Evolutionary conservation across 2,329 filamentous ascomycete genomes (phyloP).

Genomic region (Trichoderma simmonsii): DNA sequence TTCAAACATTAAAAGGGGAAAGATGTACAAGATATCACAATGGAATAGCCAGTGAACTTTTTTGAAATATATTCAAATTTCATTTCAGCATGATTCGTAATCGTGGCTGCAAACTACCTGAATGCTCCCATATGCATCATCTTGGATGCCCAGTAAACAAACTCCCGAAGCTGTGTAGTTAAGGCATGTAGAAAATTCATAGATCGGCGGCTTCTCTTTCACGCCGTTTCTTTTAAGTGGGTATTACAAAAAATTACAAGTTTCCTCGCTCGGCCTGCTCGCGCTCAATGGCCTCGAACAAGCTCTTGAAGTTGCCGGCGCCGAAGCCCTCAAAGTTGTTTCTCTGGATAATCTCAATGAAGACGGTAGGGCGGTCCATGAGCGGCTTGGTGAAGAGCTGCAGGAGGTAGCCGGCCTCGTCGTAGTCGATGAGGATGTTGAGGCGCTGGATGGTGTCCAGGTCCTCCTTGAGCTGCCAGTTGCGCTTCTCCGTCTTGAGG

Average conservation of each 20-base stretch:
- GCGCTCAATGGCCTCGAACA: constrained; percentile 93
- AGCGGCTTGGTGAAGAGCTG: constrained; percentile 81
- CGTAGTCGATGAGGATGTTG: constrained; percentile 92
- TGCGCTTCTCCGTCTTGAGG: constrained; percentile 60
- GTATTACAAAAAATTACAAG: constrained; percentile 46
- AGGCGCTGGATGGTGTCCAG: constrained; percentile 72
- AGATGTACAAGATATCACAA: neutral
- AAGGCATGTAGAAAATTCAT: neutral
- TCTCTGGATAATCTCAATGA: constrained; percentile 93
- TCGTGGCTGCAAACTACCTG: neutral
- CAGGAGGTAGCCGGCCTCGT: constrained; percentile 81
- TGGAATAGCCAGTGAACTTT: neutral
- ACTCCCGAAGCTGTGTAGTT: neutral
- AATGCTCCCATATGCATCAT: constrained; percentile 1
- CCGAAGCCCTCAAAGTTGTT: constrained; percentile 90
- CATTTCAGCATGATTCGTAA: constrained; percentile 12
- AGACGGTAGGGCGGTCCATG: constrained; percentile 92
- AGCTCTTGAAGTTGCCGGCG: constrained; percentile 90
- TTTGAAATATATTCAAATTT: neutral
- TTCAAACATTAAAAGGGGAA: neutral
- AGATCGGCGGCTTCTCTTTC: neutral
- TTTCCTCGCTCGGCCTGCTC: constrained; percentile 88
- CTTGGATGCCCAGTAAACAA: neutral
- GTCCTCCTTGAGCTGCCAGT: constrained; percentile 71
- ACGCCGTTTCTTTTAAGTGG: neutral